Base-by-base conservation (phyloP, 257 asterid genomes). In the Plantago major region DNA sequence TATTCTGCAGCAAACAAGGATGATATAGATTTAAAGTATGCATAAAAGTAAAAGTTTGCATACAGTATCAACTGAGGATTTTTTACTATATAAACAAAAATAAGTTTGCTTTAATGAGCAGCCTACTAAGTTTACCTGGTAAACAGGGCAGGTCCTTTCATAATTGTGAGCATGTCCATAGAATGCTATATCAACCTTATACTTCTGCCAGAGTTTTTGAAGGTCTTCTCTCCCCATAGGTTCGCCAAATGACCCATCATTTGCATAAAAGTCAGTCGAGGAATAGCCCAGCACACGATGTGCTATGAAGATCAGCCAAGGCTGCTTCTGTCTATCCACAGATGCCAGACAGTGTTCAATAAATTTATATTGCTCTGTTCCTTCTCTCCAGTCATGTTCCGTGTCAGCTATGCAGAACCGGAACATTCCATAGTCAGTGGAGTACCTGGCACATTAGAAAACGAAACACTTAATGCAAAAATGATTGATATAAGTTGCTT, bases 371-470 rank as follows among this genome's bases (percentile, higher is more conserved):
- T 82, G 86, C 44, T 71, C 60, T 69, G 53, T 81, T 79, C 30
- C 22, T 67, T 67, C 57, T 62, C 70, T 71, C 86, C 84, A 7
- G 89, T 80, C 14, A 70, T 55, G 70, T 61, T 80, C 89, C 0
- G 81, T 78, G 38, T 85, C 89, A 22, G 84, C 84, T 83, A 82
- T 82, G 72, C 65, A 77, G 56, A 82, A 82, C 72, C 80, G 76
- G 14, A 79, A 55, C 60, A 55, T 55, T 15, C 60, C 60, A 14
- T 55, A 55, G 45, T 55, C 60, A 17, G 60, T 55, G 18, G 73
- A 74, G 80, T 73, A 61, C 78, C 80, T 18, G 84, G 82, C 28
- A 33, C 40, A 33, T 33, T 33, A 7, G 40, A 33, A 33, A 22
- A 2, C 26, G 26, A 22, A 22, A 22, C 26, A 22, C 2, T 22